Base-by-base conservation (phyloP, 768 basidiomycete species). In the Collybiopsis confluens region DNA sequence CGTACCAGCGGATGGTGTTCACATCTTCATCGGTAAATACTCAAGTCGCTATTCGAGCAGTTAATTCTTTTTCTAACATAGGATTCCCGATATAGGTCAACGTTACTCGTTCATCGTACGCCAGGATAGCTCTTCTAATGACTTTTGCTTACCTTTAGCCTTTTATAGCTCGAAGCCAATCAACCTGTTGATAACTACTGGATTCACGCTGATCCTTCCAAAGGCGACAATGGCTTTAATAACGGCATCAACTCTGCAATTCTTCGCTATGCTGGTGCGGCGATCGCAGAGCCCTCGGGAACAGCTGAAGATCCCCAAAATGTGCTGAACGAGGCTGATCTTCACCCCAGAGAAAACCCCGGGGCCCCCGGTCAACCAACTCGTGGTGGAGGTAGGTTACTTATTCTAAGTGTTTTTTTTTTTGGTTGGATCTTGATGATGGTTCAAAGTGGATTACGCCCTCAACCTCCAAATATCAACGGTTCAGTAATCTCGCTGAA, bases 221-320 rank as follows among this genome's bases (percentile, higher is more conserved):
- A 54, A n/a, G 23, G 45, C 1, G 44, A 44, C 41, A 11, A 24
- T 55, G 15, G 63, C 37, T 71, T 70, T 43, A 55, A 45, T 0
- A 61, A 60, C n/a, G 68, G 67, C 4, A 58, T 68, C 42, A 74
- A 71, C 54, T 61, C 61, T 40, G 76, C 75, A 9, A 74, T 78
- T 54, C 54, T 78, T 41, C 71, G 73, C 30, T 78, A 78, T 54
- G 6, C 5, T 5, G 72, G 73, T 10, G 81, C 80, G 4, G 63
- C 70, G 0, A 37, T 40, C 15, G 50, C 61, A 13, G 76, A 82
- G 33, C 81, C 81, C 1, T 72, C 70, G 0, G n/a, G n/a, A n/a
- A 58, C 58, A 23, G 16, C 44, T 58, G 49, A 46, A 16, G 51
- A 18, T 51, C 23, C 44, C n/a, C 52, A 20, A 11, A 23, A 49